phyloP scores from a whole-genome alignment of 2,329 filamentous ascomycete genomes.

The Leptographium wingfieldii region DNA sequence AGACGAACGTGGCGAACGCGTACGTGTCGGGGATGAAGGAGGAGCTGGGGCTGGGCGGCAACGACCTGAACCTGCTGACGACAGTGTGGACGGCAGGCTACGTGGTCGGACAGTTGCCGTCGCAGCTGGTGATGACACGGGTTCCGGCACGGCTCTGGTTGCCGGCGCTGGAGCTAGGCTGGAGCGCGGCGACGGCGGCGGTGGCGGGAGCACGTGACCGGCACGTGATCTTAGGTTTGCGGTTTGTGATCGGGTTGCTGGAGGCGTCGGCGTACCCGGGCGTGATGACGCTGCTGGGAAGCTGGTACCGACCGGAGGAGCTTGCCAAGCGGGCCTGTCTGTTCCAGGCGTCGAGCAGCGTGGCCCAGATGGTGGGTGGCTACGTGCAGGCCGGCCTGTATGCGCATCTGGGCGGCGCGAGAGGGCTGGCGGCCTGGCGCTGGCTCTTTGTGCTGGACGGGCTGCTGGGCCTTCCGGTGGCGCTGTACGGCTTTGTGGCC shows the following conservation, averaged over 20 bases:
- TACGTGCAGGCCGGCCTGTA: constrained; percentile 25
- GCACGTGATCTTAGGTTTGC: constrained; percentile 24
- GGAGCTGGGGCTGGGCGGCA: constrained; percentile 36
- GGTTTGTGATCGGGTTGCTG: constrained; percentile 30
- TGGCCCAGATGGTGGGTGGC: constrained; percentile 18
- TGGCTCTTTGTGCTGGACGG: constrained; percentile 30
- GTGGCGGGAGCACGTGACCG: constrained; percentile 26
- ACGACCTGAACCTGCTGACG: constrained; percentile 36
- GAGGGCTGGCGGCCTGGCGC: constrained; percentile 22
- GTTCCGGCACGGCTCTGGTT: constrained; percentile 27
- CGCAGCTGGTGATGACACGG: constrained; percentile 26
- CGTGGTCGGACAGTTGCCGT: constrained; percentile 32
- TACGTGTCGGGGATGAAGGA: constrained; percentile 34
- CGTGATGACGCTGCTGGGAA: constrained; percentile 25
- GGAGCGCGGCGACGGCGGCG: constrained; percentile 19
- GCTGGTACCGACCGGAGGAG: constrained; percentile 31
- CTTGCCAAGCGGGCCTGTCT: constrained; percentile 28
- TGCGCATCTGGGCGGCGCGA: constrained; percentile 19
- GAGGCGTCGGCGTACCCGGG: constrained; percentile 26
- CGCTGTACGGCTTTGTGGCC: constrained; percentile 13
- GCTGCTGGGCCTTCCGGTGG: constrained; percentile 14
- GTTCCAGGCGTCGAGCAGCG: constrained; percentile 24
- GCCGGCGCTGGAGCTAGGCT: constrained; percentile 22
- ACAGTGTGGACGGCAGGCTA: constrained; percentile 49
- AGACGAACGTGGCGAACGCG: constrained; percentile 20